Base-by-base conservation (phyloP, 2,329 filamentous ascomycete species). In the Coniochaeta sp. region DNA sequence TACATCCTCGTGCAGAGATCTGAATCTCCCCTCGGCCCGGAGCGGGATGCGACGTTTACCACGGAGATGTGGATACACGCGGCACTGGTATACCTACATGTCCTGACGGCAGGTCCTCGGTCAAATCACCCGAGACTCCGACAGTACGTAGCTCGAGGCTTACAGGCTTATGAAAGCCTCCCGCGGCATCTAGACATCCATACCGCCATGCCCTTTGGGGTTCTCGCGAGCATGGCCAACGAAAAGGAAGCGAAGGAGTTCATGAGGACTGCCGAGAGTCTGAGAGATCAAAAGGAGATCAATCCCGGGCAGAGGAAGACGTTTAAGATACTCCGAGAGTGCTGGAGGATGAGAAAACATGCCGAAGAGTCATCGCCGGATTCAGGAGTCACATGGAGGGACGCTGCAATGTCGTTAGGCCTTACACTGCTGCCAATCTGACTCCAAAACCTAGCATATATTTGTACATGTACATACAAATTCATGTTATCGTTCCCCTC, bases 201-300 rank as follows among this genome's bases (percentile, higher is more conserved):
- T 19, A 57, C 34, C 6, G 55, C 30, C 32, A 38, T 57, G 55
- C 55, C 55, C 9, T 57, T 57, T 26, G 55, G 55, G 1, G 55
- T 57, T n/a, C 30, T 57, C 55, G 55, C 55, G 24, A 57, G 55
- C 34, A 57, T 57, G 55, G 55, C 55, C 17, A 40, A 36, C 32
- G 30, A 57, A 14, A 34, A 57, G 42, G 55, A 57, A 40, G 55
- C 17, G 7, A 2, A 24, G 32, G 7, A 24, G 17, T 40, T 57
- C 32, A 2, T 57, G 9, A 24, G 1, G 9, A 22, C 42, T 32
- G 55, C 55, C 1, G 55, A 57, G 34, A 26, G 30, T 26, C 55
- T 17, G 17, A 40, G 55, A 26, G 30, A 47, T 47, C 10, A 24
- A 9, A 26, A 22, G 2, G 42, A 47, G 12, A 26, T 47, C 19